Conservation (phyloP, 306 rosid species). For the Quillaja saponaria region DNA sequence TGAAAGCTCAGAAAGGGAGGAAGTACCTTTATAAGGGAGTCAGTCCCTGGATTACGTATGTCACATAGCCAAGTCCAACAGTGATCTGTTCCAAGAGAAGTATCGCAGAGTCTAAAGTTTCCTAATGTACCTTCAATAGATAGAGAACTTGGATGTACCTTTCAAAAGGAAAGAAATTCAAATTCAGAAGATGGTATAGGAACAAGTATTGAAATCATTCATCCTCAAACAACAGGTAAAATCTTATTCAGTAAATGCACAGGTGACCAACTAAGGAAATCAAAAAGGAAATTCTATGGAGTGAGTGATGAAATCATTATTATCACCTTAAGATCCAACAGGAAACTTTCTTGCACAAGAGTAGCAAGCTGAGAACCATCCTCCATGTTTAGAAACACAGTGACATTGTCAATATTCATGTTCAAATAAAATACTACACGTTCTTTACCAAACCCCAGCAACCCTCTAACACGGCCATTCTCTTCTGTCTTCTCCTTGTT, state of each 20-base stretch:
- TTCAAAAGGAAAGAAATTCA: slow-evolving; percentile 28
- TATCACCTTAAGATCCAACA: slow-evolving; percentile 82
- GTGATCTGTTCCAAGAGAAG: slow-evolving; percentile 69
- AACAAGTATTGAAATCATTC: neutral
- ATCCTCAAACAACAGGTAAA: slow-evolving; percentile 4
- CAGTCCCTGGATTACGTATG: slow-evolving; percentile 89
- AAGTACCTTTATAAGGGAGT: slow-evolving; percentile 85
- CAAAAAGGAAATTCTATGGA: slow-evolving; percentile 3
- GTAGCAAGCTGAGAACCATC: slow-evolving; percentile 90
- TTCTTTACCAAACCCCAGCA: slow-evolving; percentile 85
- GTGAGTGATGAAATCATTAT: slow-evolving; percentile 8
- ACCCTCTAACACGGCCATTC: slow-evolving; percentile 68
- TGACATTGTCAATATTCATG: slow-evolving; percentile 90
- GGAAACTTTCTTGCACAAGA: slow-evolving; percentile 85
- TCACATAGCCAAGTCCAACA: slow-evolving; percentile 99
- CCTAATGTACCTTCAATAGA: slow-evolving; percentile 91
- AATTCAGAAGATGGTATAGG: slow-evolving; percentile 5
- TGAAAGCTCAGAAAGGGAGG: slow-evolving; percentile 8
- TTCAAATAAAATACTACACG: slow-evolving; percentile 76
- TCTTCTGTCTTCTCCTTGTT: slow-evolving; percentile 72
- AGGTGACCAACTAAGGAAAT: slow-evolving; percentile 13
- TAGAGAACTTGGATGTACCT: slow-evolving; percentile 94
- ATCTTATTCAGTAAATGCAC: neutral
- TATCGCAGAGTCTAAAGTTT: slow-evolving; percentile 85
- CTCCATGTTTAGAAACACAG: slow-evolving; percentile 88